phyloP scores from a whole-genome alignment of 306 rosid genomes.

The Acacia melanoxylon region DNA sequence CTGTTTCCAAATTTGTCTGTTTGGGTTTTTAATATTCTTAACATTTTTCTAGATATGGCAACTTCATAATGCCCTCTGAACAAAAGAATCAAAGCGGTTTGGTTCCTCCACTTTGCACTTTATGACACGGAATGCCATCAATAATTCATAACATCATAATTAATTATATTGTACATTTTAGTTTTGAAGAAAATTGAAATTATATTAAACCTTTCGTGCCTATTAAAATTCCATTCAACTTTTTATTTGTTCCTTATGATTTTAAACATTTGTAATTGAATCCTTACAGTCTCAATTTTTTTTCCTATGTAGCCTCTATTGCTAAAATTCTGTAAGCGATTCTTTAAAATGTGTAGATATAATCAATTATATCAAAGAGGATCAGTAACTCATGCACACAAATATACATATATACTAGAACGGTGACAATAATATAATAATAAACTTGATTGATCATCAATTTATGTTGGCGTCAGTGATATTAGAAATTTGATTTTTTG shows the following conservation, averaged over 20 bases:
- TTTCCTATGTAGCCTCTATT: background rate
- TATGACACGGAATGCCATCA: slow-evolving; percentile 13
- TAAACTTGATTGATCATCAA: background rate
- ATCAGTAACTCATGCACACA: too few relatives aligned
- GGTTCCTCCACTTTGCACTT: background rate
- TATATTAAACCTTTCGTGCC: background rate
- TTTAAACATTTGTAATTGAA: background rate
- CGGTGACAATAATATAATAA: too few relatives aligned
- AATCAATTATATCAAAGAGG: background rate
- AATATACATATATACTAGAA: too few relatives aligned
- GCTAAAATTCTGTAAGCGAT: background rate
- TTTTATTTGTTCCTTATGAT: background rate
- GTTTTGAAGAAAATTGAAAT: background rate
- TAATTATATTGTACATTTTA: background rate
- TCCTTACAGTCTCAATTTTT: background rate
- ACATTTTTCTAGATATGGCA: slow-evolving; percentile 3
- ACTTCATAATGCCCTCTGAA: background rate
- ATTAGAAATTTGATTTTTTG: too few relatives aligned
- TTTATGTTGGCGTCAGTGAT: background rate
- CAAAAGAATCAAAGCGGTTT: background rate
- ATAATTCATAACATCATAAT: background rate
- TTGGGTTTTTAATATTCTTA: slow-evolving; percentile 27
- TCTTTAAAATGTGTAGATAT: background rate
- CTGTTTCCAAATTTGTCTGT: slow-evolving; percentile 7
- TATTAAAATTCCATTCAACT: background rate